Base-by-base conservation (phyloP, 2,329 filamentous ascomycete species). In the Scedosporium apiospermum region DNA sequence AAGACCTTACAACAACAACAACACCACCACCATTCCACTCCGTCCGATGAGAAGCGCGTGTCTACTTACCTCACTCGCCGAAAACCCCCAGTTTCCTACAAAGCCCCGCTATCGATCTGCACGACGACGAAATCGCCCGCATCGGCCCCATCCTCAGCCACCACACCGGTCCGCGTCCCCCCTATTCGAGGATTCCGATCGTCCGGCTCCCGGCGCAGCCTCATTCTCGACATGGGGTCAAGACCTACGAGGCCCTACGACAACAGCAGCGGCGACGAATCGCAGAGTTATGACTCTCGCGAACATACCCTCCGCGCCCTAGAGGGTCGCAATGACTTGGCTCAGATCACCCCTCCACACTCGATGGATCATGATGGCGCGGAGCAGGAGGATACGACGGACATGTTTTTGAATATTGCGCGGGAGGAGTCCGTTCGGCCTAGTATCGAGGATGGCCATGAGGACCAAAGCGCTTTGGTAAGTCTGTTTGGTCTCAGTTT, bases 381-480 rank as follows among this genome's bases (percentile, higher is more conserved):
- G 9, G 69, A 81, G 60, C 74, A 72, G 51, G 83, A 86, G 62
- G 83, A 84, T 65, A 82, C 78, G 3, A 81, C 81, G 46, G 83
- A 86, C 65, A 74, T 86, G 49, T 86, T 86, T 65, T 77, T 86
- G 64, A 80, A 76, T 62, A 85, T 86, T 64, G 83, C 83, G 12
- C 76, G 79, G 10, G 82, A 86, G 64, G 82, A 85, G 65, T 66
- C 77, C 14, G 68, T 71, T 16, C 76, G 74, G 58, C 77, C 61
- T 16, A 58, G 53, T 10, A 62, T 51, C 41, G 61, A 51, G 18
- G 53, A 16, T 16, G 6, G 65, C 62, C 65, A 66, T 5, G 74
- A 76, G 34, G 74, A 72, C 46, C 73, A 75, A 58, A 78, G 72
- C 65, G 71, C 76, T 41, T 73, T 78, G 57, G 82, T 84, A 76